These are phyloP conservation scores for Pythium graminicola DNA, from an alignment of 352 stramenopile species.

Conservation along the genomic window DNA sequence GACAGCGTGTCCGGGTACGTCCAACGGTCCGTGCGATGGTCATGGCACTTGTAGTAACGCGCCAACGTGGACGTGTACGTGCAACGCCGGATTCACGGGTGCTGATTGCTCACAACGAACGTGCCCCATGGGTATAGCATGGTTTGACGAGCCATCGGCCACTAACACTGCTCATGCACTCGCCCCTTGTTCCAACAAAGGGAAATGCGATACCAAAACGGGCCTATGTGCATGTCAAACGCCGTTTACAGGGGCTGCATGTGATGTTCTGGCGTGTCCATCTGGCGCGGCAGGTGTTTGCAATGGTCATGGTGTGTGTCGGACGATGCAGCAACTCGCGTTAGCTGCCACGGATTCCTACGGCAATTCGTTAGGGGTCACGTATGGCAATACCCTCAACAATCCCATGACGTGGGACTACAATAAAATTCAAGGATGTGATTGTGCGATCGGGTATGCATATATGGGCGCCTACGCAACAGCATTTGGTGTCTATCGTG, in stretches of 20 bases:
- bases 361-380: constrained; percentile 38
- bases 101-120: constrained; percentile 86
- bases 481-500: constrained; percentile 42
- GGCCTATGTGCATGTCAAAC: constrained; percentile 55
- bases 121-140: constrained; percentile 48
- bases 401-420: constrained; percentile 69
- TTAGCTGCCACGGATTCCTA: constrained; percentile 23
- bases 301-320: constrained; percentile 65
- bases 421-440: constrained; percentile 80
- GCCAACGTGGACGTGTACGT: constrained; percentile 77
- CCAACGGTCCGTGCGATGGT: constrained; percentile 47
- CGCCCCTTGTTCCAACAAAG: constrained; percentile 51
- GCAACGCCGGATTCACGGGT: constrained; percentile 80
- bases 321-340: constrained; percentile 67
- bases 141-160: constrained; percentile 47
- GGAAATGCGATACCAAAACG: constrained; percentile 42
- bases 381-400: constrained; percentile 64
- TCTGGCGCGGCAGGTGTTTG: constrained; percentile 29
- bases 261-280: constrained; percentile 55
- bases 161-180: constrained; percentile 50
- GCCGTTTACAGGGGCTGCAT: constrained; percentile 76
- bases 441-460: constrained; percentile 39
- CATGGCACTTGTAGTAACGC: constrained; percentile 47
- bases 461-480: constrained; percentile 66
- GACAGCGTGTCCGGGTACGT: constrained; percentile 32